These are phyloP conservation scores for Yamadazyma triangularis DNA, from an alignment of 1,139 yeast genomes.

Conservation along the genomic window DNA sequence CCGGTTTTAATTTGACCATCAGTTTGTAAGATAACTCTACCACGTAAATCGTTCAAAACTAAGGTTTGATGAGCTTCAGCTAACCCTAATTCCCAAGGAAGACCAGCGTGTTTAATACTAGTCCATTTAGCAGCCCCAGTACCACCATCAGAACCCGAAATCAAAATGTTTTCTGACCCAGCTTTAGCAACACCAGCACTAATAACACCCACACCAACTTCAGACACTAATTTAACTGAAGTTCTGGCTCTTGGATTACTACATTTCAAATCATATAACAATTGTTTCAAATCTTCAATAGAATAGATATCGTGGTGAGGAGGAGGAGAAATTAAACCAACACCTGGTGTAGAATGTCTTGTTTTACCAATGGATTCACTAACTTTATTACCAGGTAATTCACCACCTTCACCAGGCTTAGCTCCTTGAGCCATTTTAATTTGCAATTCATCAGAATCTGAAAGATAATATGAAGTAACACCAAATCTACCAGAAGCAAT, in stretches of 20 bases:
- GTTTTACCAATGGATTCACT: slow-evolving; percentile 86
- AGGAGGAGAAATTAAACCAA: slow-evolving; percentile 95
- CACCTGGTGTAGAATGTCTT: slow-evolving; percentile 95
- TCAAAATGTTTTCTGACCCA: slow-evolving; percentile 91
- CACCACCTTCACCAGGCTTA: slow-evolving; percentile 99
- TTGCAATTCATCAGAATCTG: slow-evolving; percentile 97
- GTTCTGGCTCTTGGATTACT: slow-evolving; percentile 96
- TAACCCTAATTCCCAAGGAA: slow-evolving; percentile 98
- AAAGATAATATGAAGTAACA: slow-evolving; percentile 88
- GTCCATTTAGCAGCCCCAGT: slow-evolving; percentile 99
- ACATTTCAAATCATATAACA: slow-evolving; percentile 94
- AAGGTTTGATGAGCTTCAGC: slow-evolving; percentile 98
- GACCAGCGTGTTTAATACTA: slow-evolving; percentile 93
- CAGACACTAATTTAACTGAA: slow-evolving; percentile 92
- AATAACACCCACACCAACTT: slow-evolving; percentile 98
- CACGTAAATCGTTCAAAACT: slow-evolving; percentile 92
- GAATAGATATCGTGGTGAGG: slow-evolving; percentile 99
- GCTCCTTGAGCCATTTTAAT: slow-evolving; percentile 99
- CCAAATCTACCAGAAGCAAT: slow-evolving; percentile 98
- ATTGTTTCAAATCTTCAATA: slow-evolving; percentile 94
- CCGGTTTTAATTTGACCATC: slow-evolving; percentile 98
- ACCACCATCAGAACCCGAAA: slow-evolving; percentile 99
- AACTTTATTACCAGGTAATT: slow-evolving; percentile 93
- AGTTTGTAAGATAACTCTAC: slow-evolving; percentile 91
- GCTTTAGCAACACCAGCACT: slow-evolving; percentile 99